phyloP scores from a whole-genome alignment of 805 yeast genomes.

The Saccharomycopsis babjevae region DNA sequence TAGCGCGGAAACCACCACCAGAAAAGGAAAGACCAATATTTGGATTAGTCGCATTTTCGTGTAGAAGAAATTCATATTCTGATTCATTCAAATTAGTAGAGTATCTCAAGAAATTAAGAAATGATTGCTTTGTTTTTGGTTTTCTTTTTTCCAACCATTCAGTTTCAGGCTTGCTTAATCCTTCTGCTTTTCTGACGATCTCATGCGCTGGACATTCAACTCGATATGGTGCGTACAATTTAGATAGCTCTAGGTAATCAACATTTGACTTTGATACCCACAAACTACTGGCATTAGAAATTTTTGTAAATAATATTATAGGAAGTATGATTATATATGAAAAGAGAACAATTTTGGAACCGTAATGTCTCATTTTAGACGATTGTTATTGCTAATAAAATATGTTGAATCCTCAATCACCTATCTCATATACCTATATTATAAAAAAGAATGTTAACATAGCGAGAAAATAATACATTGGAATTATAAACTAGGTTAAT shows the following conservation, averaged over 20 bases:
- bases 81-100: conserved; percentile 20
- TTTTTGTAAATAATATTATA: neutral
- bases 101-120: conserved; percentile 36
- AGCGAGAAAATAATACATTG: neutral
- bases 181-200: conserved; percentile 31
- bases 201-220: conserved; percentile 41
- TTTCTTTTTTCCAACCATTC: conserved; percentile 45
- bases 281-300: neutral
- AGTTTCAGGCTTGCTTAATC: conserved; percentile 36
- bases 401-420: too few relatives aligned
- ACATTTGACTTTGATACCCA: neutral
- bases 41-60: conserved; percentile 38
- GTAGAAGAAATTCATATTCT: conserved; percentile 30
- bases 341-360: neutral
- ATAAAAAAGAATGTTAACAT: neutral
- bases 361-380: neutral
- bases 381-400: neutral
- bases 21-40: conserved; percentile 53
- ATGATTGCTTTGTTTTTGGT: conserved; percentile 34
- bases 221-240: conserved; percentile 45
- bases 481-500: too few relatives aligned
- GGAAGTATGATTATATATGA: neutral
- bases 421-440: neutral
- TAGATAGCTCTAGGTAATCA: neutral
- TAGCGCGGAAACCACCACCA: conserved; percentile 92